Percentiles rank a stretch among this genome's conserved stretches.
Conservation (phyloP, 2,329 filamentous ascomycete species). For the Parastagonospora nodorum region DNA sequence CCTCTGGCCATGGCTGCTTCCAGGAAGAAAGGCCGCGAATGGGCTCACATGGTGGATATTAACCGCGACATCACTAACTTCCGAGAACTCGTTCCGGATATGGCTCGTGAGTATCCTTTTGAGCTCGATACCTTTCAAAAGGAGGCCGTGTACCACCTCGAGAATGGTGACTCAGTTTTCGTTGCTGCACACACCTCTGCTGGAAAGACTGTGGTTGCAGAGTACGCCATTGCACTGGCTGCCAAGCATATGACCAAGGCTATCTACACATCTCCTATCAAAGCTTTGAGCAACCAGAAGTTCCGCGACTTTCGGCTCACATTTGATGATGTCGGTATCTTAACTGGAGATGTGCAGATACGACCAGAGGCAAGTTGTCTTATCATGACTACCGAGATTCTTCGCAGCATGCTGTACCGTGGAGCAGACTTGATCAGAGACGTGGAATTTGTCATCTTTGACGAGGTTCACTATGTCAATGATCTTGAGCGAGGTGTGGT, state of each 20-base stretch:
- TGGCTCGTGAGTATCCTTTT: constrained; percentile 96
- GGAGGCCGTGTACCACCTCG: constrained; percentile 95
- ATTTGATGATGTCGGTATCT: constrained; percentile 94
- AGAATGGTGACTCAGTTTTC: constrained; percentile 95
- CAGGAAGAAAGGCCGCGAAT: constrained; percentile 80
- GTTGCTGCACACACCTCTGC: constrained; percentile 97
- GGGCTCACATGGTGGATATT: constrained; percentile 98
- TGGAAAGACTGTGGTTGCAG: constrained; percentile 96
- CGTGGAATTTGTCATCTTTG: constrained; percentile 98
- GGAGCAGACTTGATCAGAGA: constrained; percentile 95
- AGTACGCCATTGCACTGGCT: constrained; percentile 95
- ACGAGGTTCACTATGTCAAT: constrained; percentile 98
- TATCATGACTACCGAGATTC: constrained; percentile 99
- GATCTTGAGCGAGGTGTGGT: constrained; percentile 95
- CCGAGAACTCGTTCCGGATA: constrained; percentile 87
- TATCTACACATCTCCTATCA: constrained; percentile 98
- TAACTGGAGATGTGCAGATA: constrained; percentile 98
- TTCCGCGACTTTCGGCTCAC: constrained; percentile 90
- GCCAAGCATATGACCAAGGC: constrained; percentile 99
- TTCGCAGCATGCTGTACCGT: constrained; percentile 96
- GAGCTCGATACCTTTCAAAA: constrained; percentile 98
- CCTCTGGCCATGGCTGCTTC: constrained; percentile 72
- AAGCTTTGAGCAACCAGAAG: constrained; percentile 97
- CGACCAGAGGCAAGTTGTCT: constrained; percentile 96
- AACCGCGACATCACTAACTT: constrained; percentile 95